Conservation (phyloP, 2,329 filamentous ascomycete species). For the Dothideomycetes sp. region DNA sequence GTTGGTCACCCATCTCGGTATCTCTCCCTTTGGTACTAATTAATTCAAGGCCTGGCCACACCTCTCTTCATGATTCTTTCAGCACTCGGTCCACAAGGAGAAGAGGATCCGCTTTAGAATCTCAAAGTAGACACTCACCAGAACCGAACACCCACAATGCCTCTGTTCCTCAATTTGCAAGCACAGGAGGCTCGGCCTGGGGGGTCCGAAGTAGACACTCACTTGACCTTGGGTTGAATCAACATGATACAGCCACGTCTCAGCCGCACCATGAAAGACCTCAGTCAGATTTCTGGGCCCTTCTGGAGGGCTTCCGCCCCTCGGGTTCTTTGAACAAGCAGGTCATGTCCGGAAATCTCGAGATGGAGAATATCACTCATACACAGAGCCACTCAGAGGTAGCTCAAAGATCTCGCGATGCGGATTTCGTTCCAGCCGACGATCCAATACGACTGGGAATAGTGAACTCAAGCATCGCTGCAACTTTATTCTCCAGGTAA, state of each 20-base stretch:
- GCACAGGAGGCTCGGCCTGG: too few species aligned
- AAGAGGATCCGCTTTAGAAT: too few species aligned
- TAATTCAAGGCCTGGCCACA: background rate
- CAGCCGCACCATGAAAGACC: background rate
- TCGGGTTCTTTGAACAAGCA: conserved; percentile 24
- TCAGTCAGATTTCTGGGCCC: conserved; percentile 7
- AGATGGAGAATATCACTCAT: conserved; percentile 19
- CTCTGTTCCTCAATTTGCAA: too few species aligned
- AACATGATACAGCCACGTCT: background rate
- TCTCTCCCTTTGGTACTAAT: background rate
- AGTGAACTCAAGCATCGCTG: conserved; percentile 18
- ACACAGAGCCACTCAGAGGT: conserved; percentile 13
- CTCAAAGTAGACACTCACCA: too few species aligned
- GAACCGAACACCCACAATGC: too few species aligned
- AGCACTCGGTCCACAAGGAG: too few species aligned
- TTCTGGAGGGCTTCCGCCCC: conserved; percentile 18
- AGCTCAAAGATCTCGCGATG: background rate
- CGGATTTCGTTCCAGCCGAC: conserved; percentile 6
- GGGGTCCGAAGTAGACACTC: too few species aligned
- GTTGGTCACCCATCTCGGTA: conserved; percentile 11
- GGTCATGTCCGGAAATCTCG: conserved; percentile 24
- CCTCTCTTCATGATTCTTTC: too few species aligned
- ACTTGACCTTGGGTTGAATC: too few species aligned
- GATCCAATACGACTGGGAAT: conserved; percentile 20
- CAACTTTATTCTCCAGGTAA: conserved; percentile 23